Conservation (phyloP, 192 early-diverging fungal species). For the Pilaira anomala region DNA sequence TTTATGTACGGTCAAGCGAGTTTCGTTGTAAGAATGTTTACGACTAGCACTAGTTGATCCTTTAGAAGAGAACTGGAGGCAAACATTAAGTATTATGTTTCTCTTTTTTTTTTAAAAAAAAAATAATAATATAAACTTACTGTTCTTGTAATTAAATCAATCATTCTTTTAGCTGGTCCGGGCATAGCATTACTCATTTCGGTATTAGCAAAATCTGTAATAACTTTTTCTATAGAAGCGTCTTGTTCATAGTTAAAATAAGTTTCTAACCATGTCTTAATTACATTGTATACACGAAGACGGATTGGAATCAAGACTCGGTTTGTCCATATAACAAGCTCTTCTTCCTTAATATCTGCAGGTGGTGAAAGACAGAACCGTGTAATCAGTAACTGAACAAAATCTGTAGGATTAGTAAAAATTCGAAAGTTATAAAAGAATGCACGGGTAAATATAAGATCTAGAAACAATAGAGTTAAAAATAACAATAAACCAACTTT, state of each 20-base stretch:
- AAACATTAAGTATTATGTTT: background rate
- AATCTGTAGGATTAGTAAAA: conserved; percentile 67
- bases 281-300: conserved; percentile 68
- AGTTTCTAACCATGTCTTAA: conserved; percentile 80
- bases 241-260: conserved; percentile 65
- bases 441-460: conserved; percentile 57
- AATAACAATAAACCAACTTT: background rate
- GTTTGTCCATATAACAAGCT: conserved; percentile 55
- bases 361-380: conserved; percentile 63
- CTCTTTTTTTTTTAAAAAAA: conserved; percentile 10
- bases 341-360: conserved; percentile 27
- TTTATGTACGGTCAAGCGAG: background rate
- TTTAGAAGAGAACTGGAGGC: conserved; percentile 8
- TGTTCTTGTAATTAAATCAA: conserved; percentile 54
- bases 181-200: conserved; percentile 45
- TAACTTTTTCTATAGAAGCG: conserved; percentile 37
- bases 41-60: background rate
- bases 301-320: conserved; percentile 52
- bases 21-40: conserved; percentile 1
- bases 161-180: conserved; percentile 42
- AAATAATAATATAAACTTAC: conserved; percentile 26
- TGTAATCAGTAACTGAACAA: conserved; percentile 58
- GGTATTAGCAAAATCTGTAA: conserved; percentile 54
- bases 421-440: conserved; percentile 88
- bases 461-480: conserved; percentile 30